These are phyloP conservation scores for Colletotrichum trifolii DNA, from an alignment of 2,329 filamentous ascomycete genomes.

Conservation along the genomic window DNA sequence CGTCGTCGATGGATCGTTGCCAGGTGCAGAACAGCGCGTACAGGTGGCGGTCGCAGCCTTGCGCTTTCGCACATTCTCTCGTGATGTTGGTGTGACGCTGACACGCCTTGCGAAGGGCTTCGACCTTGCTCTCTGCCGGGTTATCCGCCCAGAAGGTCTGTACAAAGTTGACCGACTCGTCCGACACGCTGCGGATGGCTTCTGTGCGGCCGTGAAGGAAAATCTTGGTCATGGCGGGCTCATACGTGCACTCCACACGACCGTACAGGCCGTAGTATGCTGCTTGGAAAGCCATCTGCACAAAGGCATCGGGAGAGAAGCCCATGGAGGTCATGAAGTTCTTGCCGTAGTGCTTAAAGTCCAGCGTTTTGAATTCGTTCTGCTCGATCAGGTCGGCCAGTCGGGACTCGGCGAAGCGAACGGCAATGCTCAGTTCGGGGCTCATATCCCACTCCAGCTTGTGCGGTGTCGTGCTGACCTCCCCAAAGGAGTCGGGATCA, in stretches of 20 bases:
- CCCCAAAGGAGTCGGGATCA: slow-evolving; percentile 89
- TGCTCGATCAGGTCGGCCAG: slow-evolving; percentile 95
- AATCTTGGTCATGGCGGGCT: slow-evolving; percentile 97
- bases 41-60: slow-evolving; percentile 91
- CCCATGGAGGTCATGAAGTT: slow-evolving; percentile 98
- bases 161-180: slow-evolving; percentile 87
- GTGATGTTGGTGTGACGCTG: slow-evolving; percentile 84
- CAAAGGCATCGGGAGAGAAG: slow-evolving; percentile 95
- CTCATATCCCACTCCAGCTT: slow-evolving; percentile 99
- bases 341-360: slow-evolving; percentile 91
- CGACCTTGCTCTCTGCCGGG: slow-evolving; percentile 83
- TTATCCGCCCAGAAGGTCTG: slow-evolving; percentile 96
- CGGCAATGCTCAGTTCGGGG: slow-evolving; percentile 88
- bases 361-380: slow-evolving; percentile 93
- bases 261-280: slow-evolving; percentile 98
- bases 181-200: slow-evolving; percentile 86
- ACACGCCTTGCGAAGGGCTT: slow-evolving; percentile 84
- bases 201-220: slow-evolving; percentile 95
- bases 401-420: slow-evolving; percentile 94
- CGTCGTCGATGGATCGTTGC: slow-evolving; percentile 88
- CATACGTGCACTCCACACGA: slow-evolving; percentile 92
- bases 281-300: slow-evolving; percentile 99
- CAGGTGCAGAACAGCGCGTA: slow-evolving; percentile 96
- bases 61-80: slow-evolving; percentile 85
- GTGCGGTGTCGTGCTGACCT: slow-evolving; percentile 92